Conservation (phyloP, 2,329 filamentous ascomycete species). For the Metarhizium brunneum region DNA sequence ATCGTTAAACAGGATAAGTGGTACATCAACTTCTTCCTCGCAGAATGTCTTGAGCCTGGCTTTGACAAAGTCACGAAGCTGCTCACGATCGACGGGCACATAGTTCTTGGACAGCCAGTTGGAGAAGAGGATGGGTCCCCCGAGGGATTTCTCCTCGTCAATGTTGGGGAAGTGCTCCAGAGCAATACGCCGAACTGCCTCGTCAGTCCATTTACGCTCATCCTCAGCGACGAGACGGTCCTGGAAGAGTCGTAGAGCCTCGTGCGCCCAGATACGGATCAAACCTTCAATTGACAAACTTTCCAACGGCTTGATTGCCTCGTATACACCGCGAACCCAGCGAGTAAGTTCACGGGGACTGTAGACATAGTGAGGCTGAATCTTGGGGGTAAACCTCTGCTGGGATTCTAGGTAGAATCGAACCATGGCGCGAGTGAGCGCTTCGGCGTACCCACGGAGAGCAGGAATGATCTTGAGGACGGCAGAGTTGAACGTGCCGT, state of each 20-base stretch:
- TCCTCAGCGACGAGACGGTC: conserved; percentile 93
- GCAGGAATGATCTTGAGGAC: conserved; percentile 94
- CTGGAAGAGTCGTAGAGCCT: conserved; percentile 91
- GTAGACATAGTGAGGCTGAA: conserved; percentile 98
- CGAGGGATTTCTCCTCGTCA: conserved; percentile 78
- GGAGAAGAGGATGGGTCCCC: conserved; percentile 91
- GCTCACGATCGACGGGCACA: conserved; percentile 88
- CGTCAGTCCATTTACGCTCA: conserved; percentile 90
- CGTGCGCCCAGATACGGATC: conserved; percentile 95
- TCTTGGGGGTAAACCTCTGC: conserved; percentile 86
- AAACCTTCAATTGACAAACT: conserved; percentile 81
- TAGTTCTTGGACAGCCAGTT: conserved; percentile 99
- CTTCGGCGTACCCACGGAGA: conserved; percentile 88
- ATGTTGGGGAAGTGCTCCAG: conserved; percentile 92
- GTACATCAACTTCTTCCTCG: conserved; percentile 98
- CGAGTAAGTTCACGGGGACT: conserved; percentile 95
- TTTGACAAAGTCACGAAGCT: conserved; percentile 94
- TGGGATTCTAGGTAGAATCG: conserved; percentile 93
- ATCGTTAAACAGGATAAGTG: conserved; percentile 98
- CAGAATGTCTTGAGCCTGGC: conserved; percentile 96
- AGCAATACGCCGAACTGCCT: conserved; percentile 77
- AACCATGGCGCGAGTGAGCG: conserved; percentile 95
- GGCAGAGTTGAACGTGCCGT: conserved; percentile 94
- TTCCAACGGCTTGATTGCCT: conserved; percentile 89
- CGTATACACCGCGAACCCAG: conserved; percentile 96